These are phyloP conservation scores for Afroboletus lepidellus DNA, from an alignment of 1,284 basidiomycete species.

Conservation along the genomic window DNA sequence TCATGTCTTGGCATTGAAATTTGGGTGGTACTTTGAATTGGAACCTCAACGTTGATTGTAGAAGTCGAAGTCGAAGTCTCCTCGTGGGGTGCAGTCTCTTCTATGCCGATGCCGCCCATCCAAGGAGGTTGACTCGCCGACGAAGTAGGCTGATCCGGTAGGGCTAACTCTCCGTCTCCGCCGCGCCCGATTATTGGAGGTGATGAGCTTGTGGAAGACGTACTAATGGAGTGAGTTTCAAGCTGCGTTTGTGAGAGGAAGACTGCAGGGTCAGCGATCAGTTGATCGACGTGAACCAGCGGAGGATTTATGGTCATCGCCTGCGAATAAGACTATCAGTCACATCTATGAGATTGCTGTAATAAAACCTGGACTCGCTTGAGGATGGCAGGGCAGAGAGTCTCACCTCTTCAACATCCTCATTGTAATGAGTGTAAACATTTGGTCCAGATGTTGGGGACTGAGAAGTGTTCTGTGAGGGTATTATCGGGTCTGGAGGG, in stretches of 20 bases:
- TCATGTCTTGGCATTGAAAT: background rate
- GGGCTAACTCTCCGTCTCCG: background rate
- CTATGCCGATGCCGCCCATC: no score
- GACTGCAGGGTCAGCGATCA: background rate
- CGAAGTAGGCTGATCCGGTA: background rate
- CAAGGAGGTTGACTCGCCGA: background rate
- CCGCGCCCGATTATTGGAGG: background rate
- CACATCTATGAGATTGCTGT: background rate
- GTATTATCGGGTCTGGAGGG: background rate
- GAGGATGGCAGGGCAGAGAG: background rate
- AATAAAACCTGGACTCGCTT: background rate
- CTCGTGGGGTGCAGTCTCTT: background rate
- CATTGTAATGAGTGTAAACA: background rate
- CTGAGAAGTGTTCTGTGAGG: background rate
- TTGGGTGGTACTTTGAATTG: background rate
- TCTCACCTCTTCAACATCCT: conserved; percentile 1
- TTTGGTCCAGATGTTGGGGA: background rate
- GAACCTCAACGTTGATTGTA: no score
- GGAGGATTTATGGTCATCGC: background rate
- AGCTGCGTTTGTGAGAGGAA: background rate
- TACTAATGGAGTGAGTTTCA: background rate
- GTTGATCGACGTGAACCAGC: background rate
- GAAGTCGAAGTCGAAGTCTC: background rate
- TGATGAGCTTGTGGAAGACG: background rate
- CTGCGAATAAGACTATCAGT: background rate